These are phyloP conservation scores for Trametes coccinea DNA, from an alignment of 768 basidiomycete genomes.

Conservation along the genomic window DNA sequence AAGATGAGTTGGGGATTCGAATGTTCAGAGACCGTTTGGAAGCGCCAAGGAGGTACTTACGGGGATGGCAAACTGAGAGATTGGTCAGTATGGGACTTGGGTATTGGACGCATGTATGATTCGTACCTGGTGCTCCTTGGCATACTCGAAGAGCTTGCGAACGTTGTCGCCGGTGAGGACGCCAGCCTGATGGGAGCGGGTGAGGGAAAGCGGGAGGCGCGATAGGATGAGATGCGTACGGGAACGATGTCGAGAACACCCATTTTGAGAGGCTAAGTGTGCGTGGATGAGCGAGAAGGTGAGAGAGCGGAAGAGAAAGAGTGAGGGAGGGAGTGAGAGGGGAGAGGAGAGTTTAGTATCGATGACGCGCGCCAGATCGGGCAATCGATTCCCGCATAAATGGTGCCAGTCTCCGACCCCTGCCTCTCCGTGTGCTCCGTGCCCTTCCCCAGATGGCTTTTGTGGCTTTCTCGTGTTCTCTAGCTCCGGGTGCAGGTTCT, in stretches of 20 bases:
- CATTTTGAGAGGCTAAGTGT: conserved; percentile 42
- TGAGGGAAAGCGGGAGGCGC: not conserved
- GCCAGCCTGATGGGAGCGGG: conserved; percentile 60
- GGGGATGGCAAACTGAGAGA: conserved; percentile 74
- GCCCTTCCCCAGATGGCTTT: no score
- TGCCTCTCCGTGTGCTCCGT: no score
- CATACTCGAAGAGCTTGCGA: conserved; percentile 94
- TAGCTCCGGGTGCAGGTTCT: no score
- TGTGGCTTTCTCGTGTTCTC: no score
- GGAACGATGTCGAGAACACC: conserved; percentile 85
- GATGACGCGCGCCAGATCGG: conserved; percentile 16
- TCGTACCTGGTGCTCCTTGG: conserved; percentile 79
- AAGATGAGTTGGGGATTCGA: not conserved
- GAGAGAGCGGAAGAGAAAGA: conserved; percentile 3
- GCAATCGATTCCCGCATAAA: not conserved
- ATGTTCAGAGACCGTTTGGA: not conserved
- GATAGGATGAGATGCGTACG: conserved; percentile 43
- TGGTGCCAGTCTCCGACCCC: not conserved
- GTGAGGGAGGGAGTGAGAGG: not conserved
- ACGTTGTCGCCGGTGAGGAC: conserved; percentile 95
- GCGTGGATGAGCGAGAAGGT: not conserved
- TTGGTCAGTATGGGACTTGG: conserved; percentile 13
- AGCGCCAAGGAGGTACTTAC: conserved; percentile 47
- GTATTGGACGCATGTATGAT: conserved; percentile 2
- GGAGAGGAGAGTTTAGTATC: conserved; percentile 6